Base-by-base conservation (phyloP, 768 basidiomycete genomes). In the Piloderma croceum region DNA sequence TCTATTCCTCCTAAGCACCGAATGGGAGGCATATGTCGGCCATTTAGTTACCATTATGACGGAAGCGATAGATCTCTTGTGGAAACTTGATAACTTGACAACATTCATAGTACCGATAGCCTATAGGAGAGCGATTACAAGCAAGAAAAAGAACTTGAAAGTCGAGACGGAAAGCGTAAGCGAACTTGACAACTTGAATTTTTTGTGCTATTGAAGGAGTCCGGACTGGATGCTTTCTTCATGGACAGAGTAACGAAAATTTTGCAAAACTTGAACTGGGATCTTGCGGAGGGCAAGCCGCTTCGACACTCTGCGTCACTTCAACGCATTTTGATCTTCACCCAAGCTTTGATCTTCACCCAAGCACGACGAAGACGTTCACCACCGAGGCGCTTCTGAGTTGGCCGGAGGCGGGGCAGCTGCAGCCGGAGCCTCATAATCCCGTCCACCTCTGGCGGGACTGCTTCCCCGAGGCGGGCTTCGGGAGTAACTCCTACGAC, bases 401-500 rank as follows among this genome's bases (percentile, higher is more conserved):
- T 47, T 59, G 50, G 22, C 52, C 44, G 56, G 61, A 52, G 45
- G 54, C 51, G 45, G 55, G 47, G 49, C 53, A 51, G 43, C 58
- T 42, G 48, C 59, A 13, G 56, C 45, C 39, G 67, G 70, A 15
- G 61, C 71, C 39, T 76, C 71, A 45, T 50, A 73, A 23, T 76
- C 76, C 49, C 73, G 56, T 38, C 64, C 59, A 21, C 37, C 34
- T 37, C 63, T 60, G 23, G 47, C 39, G 48, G 74, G 74, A 58
- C 72, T 75, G 58, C 81, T 77, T 38, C 83, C 85, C 51, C 84
- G 70, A 39, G 83, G 85, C 18, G 87, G 88, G 64, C 83, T 87
- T 57, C 83, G 74, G 39, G 83, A 85, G 49, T 85, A 83, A 63
- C 83, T 87, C 59, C 76, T 72, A 40, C 87, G 81, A 58, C 73